Conservation (phyloP, 306 rosid genomes). For the Hippophae gyantsensis region DNA sequence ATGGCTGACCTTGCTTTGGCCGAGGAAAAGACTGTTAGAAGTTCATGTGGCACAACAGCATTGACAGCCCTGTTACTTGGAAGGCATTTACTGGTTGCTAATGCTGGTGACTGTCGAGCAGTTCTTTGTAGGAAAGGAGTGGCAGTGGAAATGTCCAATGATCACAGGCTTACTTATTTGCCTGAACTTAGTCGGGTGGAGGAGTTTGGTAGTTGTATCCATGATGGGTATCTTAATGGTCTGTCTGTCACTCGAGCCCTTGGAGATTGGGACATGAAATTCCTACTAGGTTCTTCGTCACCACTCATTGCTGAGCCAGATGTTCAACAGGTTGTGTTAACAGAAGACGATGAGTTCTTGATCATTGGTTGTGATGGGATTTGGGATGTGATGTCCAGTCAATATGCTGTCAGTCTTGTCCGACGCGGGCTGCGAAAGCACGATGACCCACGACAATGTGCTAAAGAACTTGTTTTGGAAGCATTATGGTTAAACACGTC, state of each 20-base stretch:
- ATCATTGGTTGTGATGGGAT: slow-evolving; percentile 85
- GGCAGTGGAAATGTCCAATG: slow-evolving; percentile 76
- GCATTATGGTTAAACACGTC: slow-evolving; percentile 59
- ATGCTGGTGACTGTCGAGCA: slow-evolving; percentile 95
- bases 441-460: slow-evolving; percentile 69
- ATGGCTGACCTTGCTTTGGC: slow-evolving; percentile 78
- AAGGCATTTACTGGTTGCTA: slow-evolving; percentile 74
- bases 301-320: slow-evolving; percentile 90
- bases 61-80: slow-evolving; percentile 78
- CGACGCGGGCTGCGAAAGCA: slow-evolving; percentile 78
- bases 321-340: slow-evolving; percentile 43
- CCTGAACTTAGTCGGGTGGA: slow-evolving; percentile 65
- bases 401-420: slow-evolving; percentile 75
- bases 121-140: slow-evolving; percentile 77
- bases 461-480: slow-evolving; percentile 65
- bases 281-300: slow-evolving; percentile 52
- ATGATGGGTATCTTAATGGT: slow-evolving; percentile 59
- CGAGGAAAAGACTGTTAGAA: slow-evolving; percentile 44
- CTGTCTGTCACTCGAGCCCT: slow-evolving; percentile 78
- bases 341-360: slow-evolving; percentile 80
- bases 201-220: slow-evolving; percentile 46
- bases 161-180: slow-evolving; percentile 51
- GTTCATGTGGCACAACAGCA: slow-evolving; percentile 86
- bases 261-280: slow-evolving; percentile 80
- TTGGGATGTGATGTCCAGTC: slow-evolving; percentile 87